A percentile compares a stretch with the other conserved stretches of the same genome.
Evolutionary conservation across 768 basidiomycete genomes (phyloP).

Genomic region (Sarcomyxa edulis): DNA sequence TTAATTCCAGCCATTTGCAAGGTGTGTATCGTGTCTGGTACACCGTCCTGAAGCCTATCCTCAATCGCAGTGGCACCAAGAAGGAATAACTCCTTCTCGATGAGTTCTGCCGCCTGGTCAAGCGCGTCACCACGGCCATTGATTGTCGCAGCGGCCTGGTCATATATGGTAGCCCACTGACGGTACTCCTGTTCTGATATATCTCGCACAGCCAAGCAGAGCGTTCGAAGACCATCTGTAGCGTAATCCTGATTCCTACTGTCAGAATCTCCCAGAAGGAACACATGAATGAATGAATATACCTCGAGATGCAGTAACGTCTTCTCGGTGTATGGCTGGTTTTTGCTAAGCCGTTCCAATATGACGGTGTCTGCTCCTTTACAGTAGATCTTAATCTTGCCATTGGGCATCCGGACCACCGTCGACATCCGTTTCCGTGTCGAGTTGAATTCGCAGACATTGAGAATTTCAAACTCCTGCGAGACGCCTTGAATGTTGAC

Average conservation of each 20-base stretch:
- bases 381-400: conserved; percentile 90
- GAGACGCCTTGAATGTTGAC: conserved; percentile 69
- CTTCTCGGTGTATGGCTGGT: conserved; percentile 79
- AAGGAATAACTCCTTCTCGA: conserved; percentile 90
- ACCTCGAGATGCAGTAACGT: conserved; percentile 92
- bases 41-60: conserved; percentile 97
- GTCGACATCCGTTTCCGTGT: conserved; percentile 98
- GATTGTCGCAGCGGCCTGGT: conserved; percentile 92
- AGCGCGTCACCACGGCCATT: conserved; percentile 93
- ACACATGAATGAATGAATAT: conserved; percentile 8
- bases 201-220: conserved; percentile 95
- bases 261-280: not conserved
- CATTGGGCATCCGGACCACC: conserved; percentile 79
- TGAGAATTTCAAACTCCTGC: conserved; percentile 86
- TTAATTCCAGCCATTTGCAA: conserved; percentile 98
- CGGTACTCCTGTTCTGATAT: conserved; percentile 87
- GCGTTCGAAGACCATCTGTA: conserved; percentile 91
- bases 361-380: conserved; percentile 99
- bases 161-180: conserved; percentile 84
- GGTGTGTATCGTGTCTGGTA: conserved; percentile 97
- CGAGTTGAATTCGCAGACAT: conserved; percentile 99
- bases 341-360: conserved; percentile 82
- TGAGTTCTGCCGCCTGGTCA: conserved; percentile 90
- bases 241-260: conserved; percentile 72
- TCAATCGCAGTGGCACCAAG: conserved; percentile 98